Evolutionary conservation across 768 basidiomycete genomes (phyloP), one percentile per base, ranked within the genome.

Genomic region (Lentinus tigrinus): DNA sequence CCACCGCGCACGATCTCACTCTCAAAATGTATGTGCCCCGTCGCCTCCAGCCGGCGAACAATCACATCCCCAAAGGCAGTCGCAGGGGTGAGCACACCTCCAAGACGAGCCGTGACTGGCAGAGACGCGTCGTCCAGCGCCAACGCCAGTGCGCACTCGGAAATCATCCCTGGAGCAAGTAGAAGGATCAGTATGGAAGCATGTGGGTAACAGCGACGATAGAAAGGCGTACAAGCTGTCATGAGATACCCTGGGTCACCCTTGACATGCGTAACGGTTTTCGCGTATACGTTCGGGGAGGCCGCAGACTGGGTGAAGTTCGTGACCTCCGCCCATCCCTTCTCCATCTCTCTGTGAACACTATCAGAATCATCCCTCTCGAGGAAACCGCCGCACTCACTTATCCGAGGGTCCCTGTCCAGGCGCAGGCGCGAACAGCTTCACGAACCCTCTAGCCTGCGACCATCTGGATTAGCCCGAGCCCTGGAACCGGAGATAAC

Each of bases 41-140:
- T 84, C 21, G 73, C 75, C 58, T 81, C 78, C 60, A 97, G 69
- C 19, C 94, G 78, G 62, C 82, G 79, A 37, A 94, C 74, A 37
- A 95, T 70, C 8, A 84, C 82, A 58, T 90, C 84, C 14, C 94
- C 95, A 54, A 96, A 79, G 1, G 90, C 95, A 5, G 83, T 84
- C 72, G 87, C 83, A 0, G 95, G 87, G 1, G 95, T 97, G 47
- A 98, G 75, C 3, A 95, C 73, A 1, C 95, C 93, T 13, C 93
- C 94, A 46, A 76, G 71, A 48, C 74, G 76, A 3, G 81, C 85
- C 7, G 87, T 69, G 1, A 75, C 62, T 0, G 91, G 82, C 2
- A 93, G 80, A 31, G 31, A 31, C 31, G 3, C 31, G 31, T 31
- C 31, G 31, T 31, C 31, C 31, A 31, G 11, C 31, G 31, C 31